These are phyloP conservation scores for Talaromyces sp. DNA, from an alignment of 2,329 filamentous ascomycete species.

Conservation along the genomic window DNA sequence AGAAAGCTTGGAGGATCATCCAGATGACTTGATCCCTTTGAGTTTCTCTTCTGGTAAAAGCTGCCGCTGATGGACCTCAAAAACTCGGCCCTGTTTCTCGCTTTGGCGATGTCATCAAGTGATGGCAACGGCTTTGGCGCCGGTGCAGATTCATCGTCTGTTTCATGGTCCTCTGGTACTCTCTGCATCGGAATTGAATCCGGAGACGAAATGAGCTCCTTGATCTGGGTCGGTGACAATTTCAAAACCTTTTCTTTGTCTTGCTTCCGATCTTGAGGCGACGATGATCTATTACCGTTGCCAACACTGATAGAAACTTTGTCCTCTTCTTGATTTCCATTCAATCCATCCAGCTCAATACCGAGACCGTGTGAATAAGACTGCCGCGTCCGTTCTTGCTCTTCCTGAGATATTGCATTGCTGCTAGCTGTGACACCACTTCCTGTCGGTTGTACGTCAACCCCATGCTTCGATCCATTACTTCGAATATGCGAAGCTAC, in stretches of 20 bases:
- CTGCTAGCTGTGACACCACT: background rate
- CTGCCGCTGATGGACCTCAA: slow-evolving; percentile 22
- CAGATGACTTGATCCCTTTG: slow-evolving; percentile 19
- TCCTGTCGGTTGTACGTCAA: background rate
- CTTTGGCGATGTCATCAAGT: slow-evolving; percentile 28
- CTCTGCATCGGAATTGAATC: slow-evolving; percentile 47
- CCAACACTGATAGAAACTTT: background rate
- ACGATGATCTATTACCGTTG: background rate
- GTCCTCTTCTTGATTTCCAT: background rate
- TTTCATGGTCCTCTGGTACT: slow-evolving; percentile 22
- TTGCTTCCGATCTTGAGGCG: slow-evolving; percentile 10
- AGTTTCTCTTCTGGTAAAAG: slow-evolving; percentile 11
- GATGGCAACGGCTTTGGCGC: slow-evolving; percentile 19
- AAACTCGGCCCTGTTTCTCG: slow-evolving; percentile 23
- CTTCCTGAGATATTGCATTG: background rate
- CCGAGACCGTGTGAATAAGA: slow-evolving; percentile 13
- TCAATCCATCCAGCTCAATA: slow-evolving; percentile 6
- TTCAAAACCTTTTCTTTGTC: slow-evolving; percentile 43
- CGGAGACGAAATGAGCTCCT: slow-evolving; percentile 49
- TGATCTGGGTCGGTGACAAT: slow-evolving; percentile 50
- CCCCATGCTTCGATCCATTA: background rate
- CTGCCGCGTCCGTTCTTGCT: background rate
- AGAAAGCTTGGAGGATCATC: slow-evolving; percentile 27
- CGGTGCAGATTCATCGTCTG: background rate
- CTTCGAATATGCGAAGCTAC: background rate